Evolutionary conservation across 257 asterid species (phyloP), one percentile per base, ranked within the genome.

Genomic region (Verbascum thapsus): DNA sequence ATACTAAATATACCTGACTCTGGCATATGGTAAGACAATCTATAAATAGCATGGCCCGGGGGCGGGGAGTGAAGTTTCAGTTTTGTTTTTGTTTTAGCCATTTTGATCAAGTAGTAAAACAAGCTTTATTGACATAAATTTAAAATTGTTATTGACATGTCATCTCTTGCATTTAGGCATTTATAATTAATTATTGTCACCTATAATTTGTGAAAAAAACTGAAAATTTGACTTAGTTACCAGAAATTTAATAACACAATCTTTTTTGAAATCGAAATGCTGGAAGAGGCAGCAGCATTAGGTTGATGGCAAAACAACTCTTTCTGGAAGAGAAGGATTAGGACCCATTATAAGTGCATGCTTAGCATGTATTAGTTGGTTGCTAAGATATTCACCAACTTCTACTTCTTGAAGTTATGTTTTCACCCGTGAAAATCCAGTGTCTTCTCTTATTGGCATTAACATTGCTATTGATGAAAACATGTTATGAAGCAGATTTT

Each of bases 161-260:
- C 22, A 13, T 47, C 35, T n/a, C 57, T 6, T 30, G 47, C 22
- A 10, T 18, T 13, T 5, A 15, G 57, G 5, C n/a, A 1, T 15
- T 6, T 23, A n/a, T 42, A 13, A 53, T 42, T 39, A n/a, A 13
- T 55, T 30, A 16, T 48, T 17, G 10, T 5, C 32, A 26, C n/a
- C 45, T n/a, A n/a, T n/a, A n/a, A 17, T 41, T 52, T 53, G 7
- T 38, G 56, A 35, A 37, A 42, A 35, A 41, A 58, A 49, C 52
- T 34, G 61, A 50, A 53, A 32, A 23, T 9, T 10, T 43, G 15
- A 35, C 50, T 32, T 13, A 6, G 22, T 22, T 19, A 19, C 10
- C 18, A 20, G 17, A 9, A 47, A 47, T 35, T n/a, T 5, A 53
- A 8, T 40, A 9, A 37, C 11, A 9, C 8, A 35, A 62, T 26